Percentiles rank a stretch among this genome's conserved stretches.
Conservation (phyloP, 73 alveolate species). For the Uronychia binucleata region DNA sequence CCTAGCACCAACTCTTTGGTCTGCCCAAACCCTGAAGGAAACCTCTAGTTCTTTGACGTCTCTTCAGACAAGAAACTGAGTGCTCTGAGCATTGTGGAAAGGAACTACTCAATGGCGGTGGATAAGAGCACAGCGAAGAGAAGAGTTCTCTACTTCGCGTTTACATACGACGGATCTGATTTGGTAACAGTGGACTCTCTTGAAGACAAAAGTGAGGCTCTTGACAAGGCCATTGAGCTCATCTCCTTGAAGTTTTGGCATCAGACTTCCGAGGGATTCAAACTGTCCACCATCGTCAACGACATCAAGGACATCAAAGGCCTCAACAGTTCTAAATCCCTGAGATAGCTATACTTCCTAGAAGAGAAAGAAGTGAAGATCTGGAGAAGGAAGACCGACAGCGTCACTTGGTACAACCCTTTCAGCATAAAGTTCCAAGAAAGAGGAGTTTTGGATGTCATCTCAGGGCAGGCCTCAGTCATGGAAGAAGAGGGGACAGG, state of each 20-base stretch:
- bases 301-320: not conserved
- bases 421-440: not conserved
- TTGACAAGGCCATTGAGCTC: not conserved
- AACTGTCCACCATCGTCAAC: not conserved
- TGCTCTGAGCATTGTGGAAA: not conserved
- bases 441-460: not conserved
- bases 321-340: not conserved
- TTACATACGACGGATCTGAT: not conserved
- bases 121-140: not conserved
- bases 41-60: not conserved
- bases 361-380: not conserved
- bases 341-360: not conserved
- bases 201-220: not conserved
- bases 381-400: not conserved
- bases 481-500: not conserved
- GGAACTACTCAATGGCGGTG: not conserved
- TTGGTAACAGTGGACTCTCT: not conserved
- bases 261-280: not conserved
- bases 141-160: not conserved
- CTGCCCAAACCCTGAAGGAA: not conserved
- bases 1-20: not conserved
- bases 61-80: not conserved
- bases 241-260: not conserved
- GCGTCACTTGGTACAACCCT: not conserved
- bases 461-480: not conserved